Base-by-base conservation (phyloP, 164 flowering plant genomes). In the Amborella trichopoda region DNA sequence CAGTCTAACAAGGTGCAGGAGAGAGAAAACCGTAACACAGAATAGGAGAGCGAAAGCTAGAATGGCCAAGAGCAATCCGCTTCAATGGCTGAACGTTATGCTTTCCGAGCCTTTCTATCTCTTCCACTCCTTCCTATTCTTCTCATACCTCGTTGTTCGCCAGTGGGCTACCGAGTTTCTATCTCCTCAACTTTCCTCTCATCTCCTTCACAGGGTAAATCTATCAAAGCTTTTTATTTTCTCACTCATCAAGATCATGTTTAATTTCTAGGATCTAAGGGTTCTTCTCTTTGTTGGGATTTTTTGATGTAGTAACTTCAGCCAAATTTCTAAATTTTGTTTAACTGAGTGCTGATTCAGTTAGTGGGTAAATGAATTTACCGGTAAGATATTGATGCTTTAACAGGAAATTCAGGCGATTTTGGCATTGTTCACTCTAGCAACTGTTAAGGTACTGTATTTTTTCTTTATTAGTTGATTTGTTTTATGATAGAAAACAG, bases 351-450 rank as follows among this genome's bases (percentile, higher is more conserved):
- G 34, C 9, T 14, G 11, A 0, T 19, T 17, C 14, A 20, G 6
- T 26, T 2, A 34, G 3, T 2, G 2, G 3, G 25, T 47, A n/a
- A 12, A 1, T 9, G 43, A 44, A 30, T n/a, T 48, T 32, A 23
- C 11, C 17, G 0, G 4, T 44, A 30, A 13, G 40, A 27, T 14
- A 20, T 53, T 3, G 41, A 11, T 5, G 20, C 18, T 40, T 62
- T 21, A 64, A 34, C 42, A 89, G 95, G 98, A 85, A 59, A 64
- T 79, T 69, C 95, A 90, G 68, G 86, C 79, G 26, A 10, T 75
- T 56, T 58, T 85, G 49, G 77, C 83, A 14, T 68, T 78, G 51
- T 40, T 38, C 0, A 49, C 78, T 46, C 48, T 81, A 37, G 24
- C 70, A 30, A 66, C 59, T 13, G 48, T 81, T 19, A 90, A 86